Conservation (phyloP, 805 yeast genomes). For the Candida odintsovae region DNA sequence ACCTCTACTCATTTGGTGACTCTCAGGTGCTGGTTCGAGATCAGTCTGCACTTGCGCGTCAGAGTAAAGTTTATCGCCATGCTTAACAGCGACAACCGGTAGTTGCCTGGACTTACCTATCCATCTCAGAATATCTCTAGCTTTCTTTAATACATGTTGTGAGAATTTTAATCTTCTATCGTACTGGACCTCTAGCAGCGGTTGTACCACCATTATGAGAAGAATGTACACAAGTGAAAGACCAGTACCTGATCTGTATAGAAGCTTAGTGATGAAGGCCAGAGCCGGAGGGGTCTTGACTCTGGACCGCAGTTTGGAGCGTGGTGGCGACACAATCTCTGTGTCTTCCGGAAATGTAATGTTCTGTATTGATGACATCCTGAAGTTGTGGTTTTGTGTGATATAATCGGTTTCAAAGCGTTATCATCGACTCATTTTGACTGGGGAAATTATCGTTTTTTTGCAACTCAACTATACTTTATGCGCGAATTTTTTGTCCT, state of each 20-base stretch:
- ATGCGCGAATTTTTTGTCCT: background rate
- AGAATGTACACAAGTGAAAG: constrained; percentile 26
- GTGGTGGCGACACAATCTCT: constrained; percentile 4
- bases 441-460: background rate
- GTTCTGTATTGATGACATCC: background rate
- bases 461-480: too few species aligned
- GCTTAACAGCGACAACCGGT: constrained; percentile 37
- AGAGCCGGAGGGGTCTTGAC: constrained; percentile 19
- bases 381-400: background rate
- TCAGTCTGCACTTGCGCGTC: constrained; percentile 29
- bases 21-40: constrained; percentile 2
- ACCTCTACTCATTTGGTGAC: constrained; percentile 1
- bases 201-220: constrained; percentile 33
- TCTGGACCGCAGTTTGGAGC: background rate
- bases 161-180: constrained; percentile 33
- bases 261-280: constrained; percentile 20
- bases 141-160: constrained; percentile 22
- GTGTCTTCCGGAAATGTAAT: constrained; percentile 20
- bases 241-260: constrained; percentile 31
- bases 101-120: constrained; percentile 26
- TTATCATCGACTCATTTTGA: background rate
- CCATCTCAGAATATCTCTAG: constrained; percentile 25
- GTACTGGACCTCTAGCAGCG: constrained; percentile 33
- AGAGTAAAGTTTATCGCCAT: constrained; percentile 31
- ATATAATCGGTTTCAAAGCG: background rate